Percentiles rank a stretch among this genome's conserved stretches.
Evolutionary conservation across 2,329 filamentous ascomycete genomes (phyloP).

Genomic region (Diaporthe destruens): DNA sequence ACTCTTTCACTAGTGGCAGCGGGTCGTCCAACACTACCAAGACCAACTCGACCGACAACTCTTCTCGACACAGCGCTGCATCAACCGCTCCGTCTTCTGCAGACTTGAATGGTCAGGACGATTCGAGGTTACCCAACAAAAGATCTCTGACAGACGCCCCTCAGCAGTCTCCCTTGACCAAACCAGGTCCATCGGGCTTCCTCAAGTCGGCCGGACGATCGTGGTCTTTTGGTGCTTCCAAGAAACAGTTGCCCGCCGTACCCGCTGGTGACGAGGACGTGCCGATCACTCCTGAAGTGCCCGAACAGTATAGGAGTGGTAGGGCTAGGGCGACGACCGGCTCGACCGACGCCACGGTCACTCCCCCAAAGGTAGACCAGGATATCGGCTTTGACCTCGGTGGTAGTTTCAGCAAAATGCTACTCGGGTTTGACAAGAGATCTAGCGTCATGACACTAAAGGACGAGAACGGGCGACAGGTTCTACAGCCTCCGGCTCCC

Average conservation of each 20-base stretch:
- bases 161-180: slow-evolving; percentile 57
- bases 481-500: slow-evolving; percentile 56
- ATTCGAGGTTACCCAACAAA: slow-evolving; percentile 54
- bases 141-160: slow-evolving; percentile 57
- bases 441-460: slow-evolving; percentile 63
- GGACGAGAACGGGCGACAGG: slow-evolving; percentile 53
- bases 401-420: slow-evolving; percentile 69
- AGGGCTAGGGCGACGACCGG: slow-evolving; percentile 65
- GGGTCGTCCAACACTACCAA: slow-evolving; percentile 73
- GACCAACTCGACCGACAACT: slow-evolving; percentile 70
- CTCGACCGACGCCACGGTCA: slow-evolving; percentile 67
- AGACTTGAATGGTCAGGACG: slow-evolving; percentile 57
- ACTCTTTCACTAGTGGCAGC: slow-evolving; percentile 64
- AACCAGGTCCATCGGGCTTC: slow-evolving; percentile 64
- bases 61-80: slow-evolving; percentile 71
- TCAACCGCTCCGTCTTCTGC: slow-evolving; percentile 73
- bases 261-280: slow-evolving; percentile 53
- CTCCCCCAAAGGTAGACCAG: slow-evolving; percentile 61
- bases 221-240: slow-evolving; percentile 70
- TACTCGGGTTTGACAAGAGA: slow-evolving; percentile 67
- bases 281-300: slow-evolving; percentile 53
- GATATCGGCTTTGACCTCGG: slow-evolving; percentile 66
- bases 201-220: slow-evolving; percentile 69
- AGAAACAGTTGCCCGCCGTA: slow-evolving; percentile 59
- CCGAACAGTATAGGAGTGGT: slow-evolving; percentile 48